Evolutionary conservation across 495 filamentous ascomycete species (phyloP).

Genomic region (Xylaria scruposa): DNA sequence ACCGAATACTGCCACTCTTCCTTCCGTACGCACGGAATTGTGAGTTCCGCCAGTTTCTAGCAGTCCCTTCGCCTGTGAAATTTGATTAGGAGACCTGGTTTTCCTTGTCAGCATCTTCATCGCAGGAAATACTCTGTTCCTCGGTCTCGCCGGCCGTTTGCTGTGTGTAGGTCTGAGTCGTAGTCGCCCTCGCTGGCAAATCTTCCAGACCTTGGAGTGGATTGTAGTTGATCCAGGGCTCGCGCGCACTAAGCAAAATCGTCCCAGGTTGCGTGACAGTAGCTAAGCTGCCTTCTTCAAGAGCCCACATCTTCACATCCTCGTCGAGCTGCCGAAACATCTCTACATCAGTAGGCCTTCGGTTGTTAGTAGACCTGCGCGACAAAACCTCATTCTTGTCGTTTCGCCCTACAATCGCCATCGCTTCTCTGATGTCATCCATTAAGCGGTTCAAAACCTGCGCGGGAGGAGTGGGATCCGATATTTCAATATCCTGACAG

Average conservation of each 20-base stretch:
- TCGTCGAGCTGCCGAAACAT: slow-evolving; percentile 2
- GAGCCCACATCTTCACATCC: slow-evolving; percentile 12
- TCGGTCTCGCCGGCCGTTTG: background rate
- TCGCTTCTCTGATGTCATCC: slow-evolving; percentile 12
- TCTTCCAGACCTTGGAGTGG: slow-evolving; percentile 12
- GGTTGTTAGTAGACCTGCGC: background rate
- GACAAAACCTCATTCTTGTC: slow-evolving; percentile 10
- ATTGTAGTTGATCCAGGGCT: slow-evolving; percentile 22
- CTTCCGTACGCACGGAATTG: background rate
- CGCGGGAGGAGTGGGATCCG: slow-evolving; percentile 29
- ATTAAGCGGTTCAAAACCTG: slow-evolving; percentile 8
- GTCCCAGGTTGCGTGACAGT: background rate
- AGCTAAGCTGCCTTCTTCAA: background rate
- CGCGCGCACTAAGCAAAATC: slow-evolving; percentile 6
- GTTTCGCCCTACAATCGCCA: slow-evolving; percentile 17
- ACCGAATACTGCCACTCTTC: background rate
- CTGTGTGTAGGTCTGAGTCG: background rate
- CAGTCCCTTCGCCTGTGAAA: background rate
- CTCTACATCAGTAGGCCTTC: background rate
- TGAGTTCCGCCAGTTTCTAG: background rate
- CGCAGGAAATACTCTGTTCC: background rate
- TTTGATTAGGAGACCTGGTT: background rate
- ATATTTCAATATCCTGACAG: slow-evolving; percentile 34
- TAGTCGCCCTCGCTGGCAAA: background rate
- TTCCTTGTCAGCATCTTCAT: background rate